Percentiles rank a stretch among this genome's conserved stretches.
These are phyloP conservation scores for Epichloe sylvatica DNA, from an alignment of 2,329 filamentous ascomycete genomes.

Conservation along the genomic window DNA sequence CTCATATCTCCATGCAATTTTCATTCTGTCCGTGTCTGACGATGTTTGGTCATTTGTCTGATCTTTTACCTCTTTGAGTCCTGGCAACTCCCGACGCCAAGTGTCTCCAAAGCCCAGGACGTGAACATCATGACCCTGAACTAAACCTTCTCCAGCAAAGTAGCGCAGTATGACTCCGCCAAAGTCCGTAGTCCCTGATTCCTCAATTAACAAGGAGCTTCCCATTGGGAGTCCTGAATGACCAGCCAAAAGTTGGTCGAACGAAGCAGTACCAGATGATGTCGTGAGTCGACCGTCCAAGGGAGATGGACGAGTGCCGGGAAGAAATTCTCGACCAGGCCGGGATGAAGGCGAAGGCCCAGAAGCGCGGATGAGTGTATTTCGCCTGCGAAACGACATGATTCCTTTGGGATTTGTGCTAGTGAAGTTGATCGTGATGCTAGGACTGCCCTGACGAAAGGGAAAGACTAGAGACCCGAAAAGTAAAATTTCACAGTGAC, in stretches of 20 bases:
- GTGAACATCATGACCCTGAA: constrained; percentile 82
- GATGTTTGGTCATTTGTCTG: constrained; percentile 28
- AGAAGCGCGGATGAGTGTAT: constrained; percentile 32
- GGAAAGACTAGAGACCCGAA: background rate
- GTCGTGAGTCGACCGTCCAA: constrained; percentile 77
- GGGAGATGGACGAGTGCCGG: constrained; percentile 65
- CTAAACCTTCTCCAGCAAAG: constrained; percentile 83
- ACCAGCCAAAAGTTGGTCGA: constrained; percentile 74
- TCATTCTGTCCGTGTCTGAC: constrained; percentile 63
- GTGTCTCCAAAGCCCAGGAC: constrained; percentile 64
- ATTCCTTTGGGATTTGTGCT: background rate
- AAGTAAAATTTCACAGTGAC: background rate
- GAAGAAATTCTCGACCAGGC: constrained; percentile 24
- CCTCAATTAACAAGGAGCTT: constrained; percentile 66
- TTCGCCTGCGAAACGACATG: constrained; percentile 47
- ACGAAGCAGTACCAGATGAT: constrained; percentile 75
- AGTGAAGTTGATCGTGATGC: background rate
- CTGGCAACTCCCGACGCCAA: constrained; percentile 77
- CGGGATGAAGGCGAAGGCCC: constrained; percentile 11
- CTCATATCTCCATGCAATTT: constrained; percentile 98
- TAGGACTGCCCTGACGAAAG: background rate
- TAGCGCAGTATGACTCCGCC: constrained; percentile 71
- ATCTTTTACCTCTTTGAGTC: constrained; percentile 34
- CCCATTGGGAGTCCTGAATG: constrained; percentile 77
- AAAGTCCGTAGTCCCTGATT: constrained; percentile 90